Conservation (phyloP, 1,284 basidiomycete species). For the Ustilago shanxiensis region DNA sequence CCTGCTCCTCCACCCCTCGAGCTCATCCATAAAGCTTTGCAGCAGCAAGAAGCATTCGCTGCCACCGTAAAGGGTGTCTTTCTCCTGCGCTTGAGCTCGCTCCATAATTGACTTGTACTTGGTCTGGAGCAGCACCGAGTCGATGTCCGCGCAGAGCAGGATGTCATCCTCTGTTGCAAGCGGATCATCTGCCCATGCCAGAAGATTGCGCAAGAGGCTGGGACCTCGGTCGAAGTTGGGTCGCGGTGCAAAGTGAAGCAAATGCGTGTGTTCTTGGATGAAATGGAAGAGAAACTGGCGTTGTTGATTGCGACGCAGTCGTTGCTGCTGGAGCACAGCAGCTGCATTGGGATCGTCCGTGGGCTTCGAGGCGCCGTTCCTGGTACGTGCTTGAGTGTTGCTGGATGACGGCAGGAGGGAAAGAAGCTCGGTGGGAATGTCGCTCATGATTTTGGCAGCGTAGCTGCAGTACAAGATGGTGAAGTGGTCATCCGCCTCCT, state of each 20-base stretch:
- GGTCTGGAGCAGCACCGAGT: conserved; percentile 50
- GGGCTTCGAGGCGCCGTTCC: conserved; percentile 11
- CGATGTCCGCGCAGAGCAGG: conserved; percentile 49
- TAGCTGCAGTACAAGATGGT: conserved; percentile 53
- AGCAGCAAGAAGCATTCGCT: conserved; percentile 49
- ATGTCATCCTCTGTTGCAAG: conserved; percentile 43
- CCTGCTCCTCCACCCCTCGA: conserved; percentile 43
- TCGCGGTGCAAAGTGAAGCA: conserved; percentile 52
- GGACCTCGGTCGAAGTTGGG: conserved; percentile 49
- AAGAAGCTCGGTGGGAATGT: conserved; percentile 44
- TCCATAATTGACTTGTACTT: conserved; percentile 58
- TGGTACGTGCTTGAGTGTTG: conserved; percentile 1
- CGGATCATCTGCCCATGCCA: conserved; percentile 43
- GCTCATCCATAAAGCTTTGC: conserved; percentile 49
- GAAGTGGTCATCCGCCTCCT: conserved; percentile 53
- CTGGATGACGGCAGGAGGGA: conserved; percentile 34
- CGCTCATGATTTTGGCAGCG: conserved; percentile 55
- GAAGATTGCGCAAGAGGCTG: conserved; percentile 40
- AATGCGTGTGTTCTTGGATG: conserved; percentile 51
- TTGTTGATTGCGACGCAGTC: conserved; percentile 37
- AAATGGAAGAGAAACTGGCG: conserved; percentile 53
- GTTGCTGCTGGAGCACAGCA: conserved; percentile 10
- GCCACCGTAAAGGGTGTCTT: conserved; percentile 38
- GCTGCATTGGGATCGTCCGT: conserved; percentile 10
- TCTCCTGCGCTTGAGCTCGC: conserved; percentile 45